Base-by-base conservation (phyloP, 225 moss, liverwort and hornwort genomes). In the Pleurozium schreberi region DNA sequence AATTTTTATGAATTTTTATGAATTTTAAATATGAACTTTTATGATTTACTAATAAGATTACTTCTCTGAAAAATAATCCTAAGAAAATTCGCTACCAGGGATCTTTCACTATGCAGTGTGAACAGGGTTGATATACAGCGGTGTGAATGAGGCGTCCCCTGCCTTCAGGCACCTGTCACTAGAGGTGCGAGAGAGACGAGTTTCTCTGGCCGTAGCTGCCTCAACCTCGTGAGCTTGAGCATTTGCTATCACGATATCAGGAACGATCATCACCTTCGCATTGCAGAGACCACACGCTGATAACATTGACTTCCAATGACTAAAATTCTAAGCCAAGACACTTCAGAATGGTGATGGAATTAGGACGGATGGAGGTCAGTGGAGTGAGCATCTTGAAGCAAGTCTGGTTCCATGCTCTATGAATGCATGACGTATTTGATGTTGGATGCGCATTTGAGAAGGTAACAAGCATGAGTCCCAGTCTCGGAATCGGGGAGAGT, bases 41-140 rank as follows among this genome's bases (percentile, higher is more conserved):
- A 11, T 47, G 11, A 74, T n/a, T n/a, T n/a, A n/a, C n/a, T n/a
- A n/a, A n/a, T n/a, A n/a, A n/a, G n/a, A n/a, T n/a, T n/a, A 74
- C 47, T 10, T 18, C 3, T 28, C 0, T 10, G 3, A 73, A 45
- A 10, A 18, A 47, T 5, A 73, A 10, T 0, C 18, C 6, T 4
- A 18, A 6, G n/a, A 45, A 27, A 43, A 16, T 27, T 27, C 30
- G 10, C 30, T 74, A 73, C 18, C 19, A 4, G 28, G 14, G 8
- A 23, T 14, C 36, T 8, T 36, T 55, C 25, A 25, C 50, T 11
- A 8, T 13, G n/a, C 38, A 26, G 83, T 84, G 66, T 67, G 83
- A 52, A 66, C 52, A 66, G 38, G 27, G 38, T 50, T 50, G 0
- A 7, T 7, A 2, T 17, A 8, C 16, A 25, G 38, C 52, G 0